Conservation (phyloP, 306 rosid species). For the Vigna angularis region DNA sequence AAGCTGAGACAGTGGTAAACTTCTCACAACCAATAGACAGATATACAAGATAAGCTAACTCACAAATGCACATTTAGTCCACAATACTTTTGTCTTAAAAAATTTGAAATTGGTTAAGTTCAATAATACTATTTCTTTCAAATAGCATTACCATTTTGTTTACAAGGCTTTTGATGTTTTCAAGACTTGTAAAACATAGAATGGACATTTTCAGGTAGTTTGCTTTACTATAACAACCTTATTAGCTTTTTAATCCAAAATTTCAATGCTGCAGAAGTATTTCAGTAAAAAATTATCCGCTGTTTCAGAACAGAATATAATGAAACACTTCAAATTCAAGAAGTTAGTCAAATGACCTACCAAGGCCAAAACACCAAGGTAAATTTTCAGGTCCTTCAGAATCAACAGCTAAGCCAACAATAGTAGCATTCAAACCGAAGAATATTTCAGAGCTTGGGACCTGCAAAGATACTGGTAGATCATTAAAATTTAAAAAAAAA, state of each 20-base stretch:
- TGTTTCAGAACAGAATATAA: neutral
- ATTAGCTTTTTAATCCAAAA: constrained; percentile 24
- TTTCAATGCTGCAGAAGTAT: neutral
- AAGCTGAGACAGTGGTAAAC: neutral
- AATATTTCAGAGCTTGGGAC: constrained; percentile 72
- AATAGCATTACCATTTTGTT: constrained; percentile 13
- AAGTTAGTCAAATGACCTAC: constrained; percentile 57
- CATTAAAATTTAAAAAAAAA: constrained; percentile 24
- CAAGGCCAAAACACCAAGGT: constrained; percentile 92
- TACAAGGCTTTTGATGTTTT: constrained; percentile 4
- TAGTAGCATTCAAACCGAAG: constrained; percentile 80
- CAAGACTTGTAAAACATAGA: constrained; percentile 5
- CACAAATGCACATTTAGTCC: neutral
- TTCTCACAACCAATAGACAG: constrained; percentile 25
- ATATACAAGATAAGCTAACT: constrained; percentile 20
- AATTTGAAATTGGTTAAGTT: constrained; percentile 4
- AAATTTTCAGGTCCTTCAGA: constrained; percentile 60
- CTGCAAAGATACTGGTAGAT: constrained; percentile 51
- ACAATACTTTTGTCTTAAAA: neutral
- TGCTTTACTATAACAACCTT: neutral
- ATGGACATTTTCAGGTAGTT: constrained; percentile 5
- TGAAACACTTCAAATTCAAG: constrained; percentile 26
- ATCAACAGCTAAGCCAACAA: constrained; percentile 88
- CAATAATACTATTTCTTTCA: neutral
- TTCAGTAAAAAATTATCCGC: constrained; percentile 16